Conservation (phyloP, 2,329 filamentous ascomycete species). For the Chrysoporthe deuterocubensis region DNA sequence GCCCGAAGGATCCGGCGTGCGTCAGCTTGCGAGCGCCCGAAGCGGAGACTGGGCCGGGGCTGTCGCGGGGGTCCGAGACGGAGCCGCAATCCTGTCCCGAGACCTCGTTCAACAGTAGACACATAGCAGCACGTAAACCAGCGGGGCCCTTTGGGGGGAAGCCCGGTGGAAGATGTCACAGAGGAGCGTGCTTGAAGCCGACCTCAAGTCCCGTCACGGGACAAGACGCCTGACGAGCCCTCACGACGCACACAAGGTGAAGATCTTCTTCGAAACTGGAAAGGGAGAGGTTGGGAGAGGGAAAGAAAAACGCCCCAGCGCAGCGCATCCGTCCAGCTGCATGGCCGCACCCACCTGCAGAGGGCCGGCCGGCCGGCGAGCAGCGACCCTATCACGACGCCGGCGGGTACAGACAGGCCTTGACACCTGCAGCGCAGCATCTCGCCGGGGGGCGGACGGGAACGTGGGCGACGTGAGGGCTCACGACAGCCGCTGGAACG, state of each 20-base stretch:
- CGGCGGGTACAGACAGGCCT: not conserved
- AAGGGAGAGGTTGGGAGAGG: not conserved
- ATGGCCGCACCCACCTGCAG: conserved; percentile 12
- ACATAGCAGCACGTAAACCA: not conserved
- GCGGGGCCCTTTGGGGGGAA: too few species aligned
- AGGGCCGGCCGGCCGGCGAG: not conserved
- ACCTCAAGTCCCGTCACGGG: conserved; percentile 6
- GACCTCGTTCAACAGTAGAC: not conserved
- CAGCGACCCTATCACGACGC: not conserved
- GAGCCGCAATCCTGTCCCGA: not conserved
- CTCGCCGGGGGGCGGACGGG: conserved; percentile 9
- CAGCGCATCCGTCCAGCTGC: not conserved
- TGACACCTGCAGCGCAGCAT: conserved; percentile 23
- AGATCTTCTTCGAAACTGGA: too few species aligned
- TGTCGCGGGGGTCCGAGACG: not conserved
- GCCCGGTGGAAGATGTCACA: too few species aligned
- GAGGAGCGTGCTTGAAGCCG: not conserved
- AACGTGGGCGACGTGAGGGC: not conserved
- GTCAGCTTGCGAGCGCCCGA: not conserved
- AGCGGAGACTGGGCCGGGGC: not conserved
- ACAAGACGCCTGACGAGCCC: conserved; percentile 12
- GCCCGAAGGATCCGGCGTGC: conserved; percentile 15
- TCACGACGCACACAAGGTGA: not conserved
- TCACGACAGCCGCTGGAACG: conserved; percentile 14
- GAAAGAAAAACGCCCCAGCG: not conserved